phyloP scores from a whole-genome alignment of 2,329 filamentous ascomycete species.

The Monilinia fructigena region DNA sequence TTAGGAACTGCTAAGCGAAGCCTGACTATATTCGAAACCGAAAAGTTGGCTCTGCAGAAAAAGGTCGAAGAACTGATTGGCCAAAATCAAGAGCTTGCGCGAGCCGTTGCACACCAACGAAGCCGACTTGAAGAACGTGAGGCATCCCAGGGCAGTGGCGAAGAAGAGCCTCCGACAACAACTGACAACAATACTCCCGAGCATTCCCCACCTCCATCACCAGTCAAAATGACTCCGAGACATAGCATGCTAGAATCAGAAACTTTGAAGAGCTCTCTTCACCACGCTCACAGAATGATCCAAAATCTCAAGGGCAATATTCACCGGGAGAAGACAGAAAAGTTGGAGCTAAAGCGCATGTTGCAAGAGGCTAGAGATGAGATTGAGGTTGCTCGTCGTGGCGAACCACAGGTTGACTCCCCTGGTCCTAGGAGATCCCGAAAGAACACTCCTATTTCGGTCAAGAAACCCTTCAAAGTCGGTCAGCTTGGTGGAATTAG shows the following conservation, averaged over 20 bases:
- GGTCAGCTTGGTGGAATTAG: conserved; percentile 73
- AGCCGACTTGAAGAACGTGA: conserved; percentile 66
- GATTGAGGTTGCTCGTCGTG: conserved; percentile 63
- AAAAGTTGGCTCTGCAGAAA: conserved; percentile 73
- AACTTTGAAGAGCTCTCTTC: conserved; percentile 88
- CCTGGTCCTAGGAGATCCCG: conserved; percentile 58
- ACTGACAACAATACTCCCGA: conserved; percentile 75
- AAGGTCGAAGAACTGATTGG: conserved; percentile 84
- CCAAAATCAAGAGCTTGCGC: conserved; percentile 89
- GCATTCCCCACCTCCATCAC: conserved; percentile 85
- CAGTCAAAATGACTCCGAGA: conserved; percentile 85
- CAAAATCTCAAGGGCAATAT: conserved; percentile 93
- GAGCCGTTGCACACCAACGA: conserved; percentile 73
- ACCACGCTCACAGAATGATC: conserved; percentile 94
- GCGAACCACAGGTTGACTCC: conserved; percentile 45
- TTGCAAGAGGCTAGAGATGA: conserved; percentile 94
- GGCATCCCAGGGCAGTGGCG: conserved; percentile 55
- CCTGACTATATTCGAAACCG: conserved; percentile 73
- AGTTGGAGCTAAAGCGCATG: conserved; percentile 91
- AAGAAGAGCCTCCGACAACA: conserved; percentile 63
- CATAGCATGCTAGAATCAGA: conserved; percentile 93
- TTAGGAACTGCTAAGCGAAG: conserved; percentile 79
- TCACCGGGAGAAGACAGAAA: conserved; percentile 97
- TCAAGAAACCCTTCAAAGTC: conserved; percentile 76
- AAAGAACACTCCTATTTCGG: conserved; percentile 62